These are phyloP conservation scores for Tritrichomonas musculus DNA, from an alignment of 208 protist species.

Conservation along the genomic window DNA sequence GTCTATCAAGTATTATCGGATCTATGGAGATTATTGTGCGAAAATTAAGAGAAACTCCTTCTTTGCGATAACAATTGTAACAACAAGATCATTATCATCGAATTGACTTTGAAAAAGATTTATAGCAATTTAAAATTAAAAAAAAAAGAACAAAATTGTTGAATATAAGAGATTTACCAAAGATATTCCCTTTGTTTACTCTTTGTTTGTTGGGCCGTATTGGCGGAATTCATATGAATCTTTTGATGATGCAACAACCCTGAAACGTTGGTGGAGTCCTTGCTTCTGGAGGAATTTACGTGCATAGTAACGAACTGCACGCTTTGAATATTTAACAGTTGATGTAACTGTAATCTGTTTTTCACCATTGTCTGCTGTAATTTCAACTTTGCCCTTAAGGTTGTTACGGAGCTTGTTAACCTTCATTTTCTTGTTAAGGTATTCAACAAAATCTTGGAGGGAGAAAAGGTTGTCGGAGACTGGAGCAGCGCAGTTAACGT, in stretches of 20 bases:
- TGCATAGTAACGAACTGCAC: not conserved
- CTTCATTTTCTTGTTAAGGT: not conserved
- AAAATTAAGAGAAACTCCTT: too few relatives aligned
- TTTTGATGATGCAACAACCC: not conserved
- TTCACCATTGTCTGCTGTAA: not conserved
- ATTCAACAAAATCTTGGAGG: slow-evolving; percentile 7
- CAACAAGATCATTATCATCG: too few relatives aligned
- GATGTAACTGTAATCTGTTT: not conserved
- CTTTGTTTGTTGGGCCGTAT: too few relatives aligned
- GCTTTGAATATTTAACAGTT: not conserved
- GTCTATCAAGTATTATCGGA: too few relatives aligned
- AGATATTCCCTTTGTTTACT: too few relatives aligned
- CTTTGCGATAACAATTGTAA: too few relatives aligned
- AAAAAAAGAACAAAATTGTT: too few relatives aligned
- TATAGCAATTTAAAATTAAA: too few relatives aligned
- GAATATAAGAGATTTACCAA: too few relatives aligned
- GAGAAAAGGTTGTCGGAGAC: not conserved
- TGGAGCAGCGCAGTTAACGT: not conserved
- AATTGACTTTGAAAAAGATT: too few relatives aligned
- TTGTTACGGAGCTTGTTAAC: not conserved
- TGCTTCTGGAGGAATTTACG: slow-evolving; percentile 28
- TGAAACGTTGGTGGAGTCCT: not conserved
- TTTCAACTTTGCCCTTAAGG: not conserved
- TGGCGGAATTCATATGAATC: not conserved
- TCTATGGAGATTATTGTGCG: too few relatives aligned